Conservation (phyloP, 1,284 basidiomycete species). For the Calocybe gambosa region DNA sequence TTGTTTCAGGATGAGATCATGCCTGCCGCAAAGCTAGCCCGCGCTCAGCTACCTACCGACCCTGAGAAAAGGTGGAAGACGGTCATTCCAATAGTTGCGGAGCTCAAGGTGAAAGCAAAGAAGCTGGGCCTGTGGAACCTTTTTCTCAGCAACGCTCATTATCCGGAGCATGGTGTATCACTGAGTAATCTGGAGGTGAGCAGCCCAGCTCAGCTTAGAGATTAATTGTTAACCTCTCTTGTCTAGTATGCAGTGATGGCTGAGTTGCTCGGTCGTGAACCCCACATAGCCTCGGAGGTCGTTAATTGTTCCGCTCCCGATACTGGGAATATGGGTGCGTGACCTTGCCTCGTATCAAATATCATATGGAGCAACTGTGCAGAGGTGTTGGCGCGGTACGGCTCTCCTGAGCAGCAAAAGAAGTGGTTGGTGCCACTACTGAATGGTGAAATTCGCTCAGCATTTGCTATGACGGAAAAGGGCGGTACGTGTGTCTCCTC, state of each 20-base stretch:
- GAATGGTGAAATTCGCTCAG: conserved; percentile 89
- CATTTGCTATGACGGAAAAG: conserved; percentile 94
- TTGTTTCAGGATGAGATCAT: conserved; percentile 72
- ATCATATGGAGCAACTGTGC: conserved; percentile 9
- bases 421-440: conserved; percentile 87
- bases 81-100: conserved; percentile 75
- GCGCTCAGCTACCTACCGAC: conserved; percentile 80
- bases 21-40: conserved; percentile 75
- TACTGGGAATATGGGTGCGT: conserved; percentile 90
- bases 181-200: conserved; percentile 88
- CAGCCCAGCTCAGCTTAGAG: background rate
- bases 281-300: conserved; percentile 77
- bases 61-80: conserved; percentile 78
- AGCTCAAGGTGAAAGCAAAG: conserved; percentile 86
- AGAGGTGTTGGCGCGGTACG: conserved; percentile 97
- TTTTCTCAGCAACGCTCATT: conserved; percentile 91
- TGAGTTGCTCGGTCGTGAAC: conserved; percentile 84
- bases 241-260: conserved; percentile 92
- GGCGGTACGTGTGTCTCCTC: conserved; percentile 48
- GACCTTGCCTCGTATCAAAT: background rate
- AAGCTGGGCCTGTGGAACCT: conserved; percentile 93
- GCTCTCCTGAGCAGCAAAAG: conserved; percentile 83
- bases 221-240: conserved; percentile 7
- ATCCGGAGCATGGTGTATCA: conserved; percentile 83
- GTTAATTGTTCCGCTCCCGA: conserved; percentile 94